phyloP scores from a whole-genome alignment of 306 rosid species.

The Carpinus fangiana region DNA sequence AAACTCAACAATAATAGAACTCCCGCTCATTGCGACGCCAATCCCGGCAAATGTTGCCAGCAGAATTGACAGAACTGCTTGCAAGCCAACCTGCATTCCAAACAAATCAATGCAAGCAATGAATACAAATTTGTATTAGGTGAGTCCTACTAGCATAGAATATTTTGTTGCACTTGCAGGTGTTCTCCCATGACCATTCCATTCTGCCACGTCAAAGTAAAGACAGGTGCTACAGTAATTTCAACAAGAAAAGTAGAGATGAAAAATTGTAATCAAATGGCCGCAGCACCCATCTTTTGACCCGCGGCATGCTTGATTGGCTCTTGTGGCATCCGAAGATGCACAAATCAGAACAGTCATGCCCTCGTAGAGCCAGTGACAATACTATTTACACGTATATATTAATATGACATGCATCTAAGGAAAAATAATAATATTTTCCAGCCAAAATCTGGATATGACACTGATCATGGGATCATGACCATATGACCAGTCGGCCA shows the following conservation, averaged over 20 bases:
- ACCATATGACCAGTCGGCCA: background rate
- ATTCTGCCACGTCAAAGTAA: conserved; percentile 13
- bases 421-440: background rate
- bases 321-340: conserved; percentile 9
- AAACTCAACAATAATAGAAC: conserved; percentile 65
- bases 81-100: conserved; percentile 63
- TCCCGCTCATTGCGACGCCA: conserved; percentile 89
- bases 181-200: conserved; percentile 6
- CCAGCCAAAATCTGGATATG: background rate
- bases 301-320: background rate
- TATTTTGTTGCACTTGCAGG: background rate
- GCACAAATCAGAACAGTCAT: conserved; percentile 16
- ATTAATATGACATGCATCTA: background rate
- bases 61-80: conserved; percentile 75
- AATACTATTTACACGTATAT: background rate
- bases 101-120: background rate
- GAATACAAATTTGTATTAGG: conserved; percentile 8
- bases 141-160: conserved; percentile 12
- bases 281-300: conserved; percentile 2
- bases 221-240: background rate
- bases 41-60: conserved; percentile 92
- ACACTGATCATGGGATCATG: background rate
- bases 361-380: background rate
- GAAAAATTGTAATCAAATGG: background rate
- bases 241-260: background rate